Conservation (phyloP, 2,329 filamentous ascomycete genomes). For the Epichloe brachyelytri region DNA sequence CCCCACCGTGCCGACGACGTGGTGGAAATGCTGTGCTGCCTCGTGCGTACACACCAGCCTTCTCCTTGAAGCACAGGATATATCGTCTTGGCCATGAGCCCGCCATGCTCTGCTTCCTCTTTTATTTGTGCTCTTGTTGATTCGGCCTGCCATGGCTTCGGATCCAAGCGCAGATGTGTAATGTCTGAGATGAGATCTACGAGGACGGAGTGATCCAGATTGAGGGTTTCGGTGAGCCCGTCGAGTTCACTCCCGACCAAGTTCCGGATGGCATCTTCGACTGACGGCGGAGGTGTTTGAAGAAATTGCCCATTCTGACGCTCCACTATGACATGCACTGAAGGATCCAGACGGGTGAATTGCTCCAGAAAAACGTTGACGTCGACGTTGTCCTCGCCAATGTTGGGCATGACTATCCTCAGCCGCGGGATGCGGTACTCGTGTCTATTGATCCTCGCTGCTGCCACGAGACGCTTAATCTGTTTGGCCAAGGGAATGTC, state of each 20-base stretch:
- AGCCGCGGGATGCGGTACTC: conserved; percentile 25
- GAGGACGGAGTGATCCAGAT: conserved; percentile 29
- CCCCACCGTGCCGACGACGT: conserved; percentile 23
- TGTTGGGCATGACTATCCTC: conserved; percentile 21
- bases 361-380: conserved; percentile 21
- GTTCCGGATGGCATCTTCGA: conserved; percentile 17
- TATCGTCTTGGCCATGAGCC: conserved; percentile 21
- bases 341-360: conserved; percentile 16
- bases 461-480: conserved; percentile 20
- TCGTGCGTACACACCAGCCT: conserved; percentile 25
- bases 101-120: conserved; percentile 18
- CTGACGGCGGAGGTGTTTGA: conserved; percentile 10
- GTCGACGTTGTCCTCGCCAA: conserved; percentile 16
- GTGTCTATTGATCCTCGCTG: conserved; percentile 22
- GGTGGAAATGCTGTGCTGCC: conserved; percentile 26
- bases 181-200: conserved; percentile 28
- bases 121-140: conserved; percentile 22
- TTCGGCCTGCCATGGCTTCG: conserved; percentile 20
- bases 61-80: conserved; percentile 22
- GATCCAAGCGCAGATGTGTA: conserved; percentile 21
- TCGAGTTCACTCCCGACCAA: conserved; percentile 19
- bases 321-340: conserved; percentile 22
- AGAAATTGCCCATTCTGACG: conserved; percentile 15
- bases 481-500: conserved; percentile 21
- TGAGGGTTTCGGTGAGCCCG: conserved; percentile 23